Conservation (phyloP, 805 yeast genomes). For the Candida schatavii region DNA sequence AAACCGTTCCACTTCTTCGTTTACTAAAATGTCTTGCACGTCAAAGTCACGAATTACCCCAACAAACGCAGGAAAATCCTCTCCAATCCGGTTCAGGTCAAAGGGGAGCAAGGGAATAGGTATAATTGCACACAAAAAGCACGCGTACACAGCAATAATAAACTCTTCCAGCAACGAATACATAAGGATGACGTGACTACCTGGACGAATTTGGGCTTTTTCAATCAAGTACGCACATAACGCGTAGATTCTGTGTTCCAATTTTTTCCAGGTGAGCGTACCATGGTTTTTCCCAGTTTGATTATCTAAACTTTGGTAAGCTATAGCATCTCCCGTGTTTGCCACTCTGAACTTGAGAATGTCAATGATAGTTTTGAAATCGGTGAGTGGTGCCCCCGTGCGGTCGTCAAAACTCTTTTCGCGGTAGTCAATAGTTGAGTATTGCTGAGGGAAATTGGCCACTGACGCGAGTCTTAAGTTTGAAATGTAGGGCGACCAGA, state of each 20-base stretch:
- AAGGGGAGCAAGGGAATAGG: constrained; percentile 77
- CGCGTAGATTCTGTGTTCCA: constrained; percentile 74
- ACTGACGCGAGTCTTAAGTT: constrained; percentile 59
- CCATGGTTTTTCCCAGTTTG: constrained; percentile 26
- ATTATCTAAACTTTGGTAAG: constrained; percentile 50
- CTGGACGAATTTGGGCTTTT: constrained; percentile 61
- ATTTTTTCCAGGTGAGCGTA: constrained; percentile 68
- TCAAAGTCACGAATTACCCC: constrained; percentile 68
- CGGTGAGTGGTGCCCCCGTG: constrained; percentile 69
- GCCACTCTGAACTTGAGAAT: constrained; percentile 75
- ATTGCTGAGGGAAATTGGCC: constrained; percentile 66
- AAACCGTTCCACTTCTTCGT: constrained; percentile 67
- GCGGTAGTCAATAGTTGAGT: constrained; percentile 77
- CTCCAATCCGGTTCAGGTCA: constrained; percentile 62
- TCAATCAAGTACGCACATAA: constrained; percentile 68
- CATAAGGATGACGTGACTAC: constrained; percentile 75
- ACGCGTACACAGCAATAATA: constrained; percentile 79
- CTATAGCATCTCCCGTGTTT: constrained; percentile 75
- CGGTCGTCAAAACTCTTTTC: constrained; percentile 75
- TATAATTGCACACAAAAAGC: constrained; percentile 74
- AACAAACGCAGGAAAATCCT: constrained; percentile 67
- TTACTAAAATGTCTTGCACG: constrained; percentile 70
- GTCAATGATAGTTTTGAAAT: constrained; percentile 68
- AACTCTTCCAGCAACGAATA: constrained; percentile 87
- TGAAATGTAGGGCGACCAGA: constrained; percentile 80